Base-by-base conservation (phyloP, 2,329 filamentous ascomycete species). In the Ampelomyces quisqualis region DNA sequence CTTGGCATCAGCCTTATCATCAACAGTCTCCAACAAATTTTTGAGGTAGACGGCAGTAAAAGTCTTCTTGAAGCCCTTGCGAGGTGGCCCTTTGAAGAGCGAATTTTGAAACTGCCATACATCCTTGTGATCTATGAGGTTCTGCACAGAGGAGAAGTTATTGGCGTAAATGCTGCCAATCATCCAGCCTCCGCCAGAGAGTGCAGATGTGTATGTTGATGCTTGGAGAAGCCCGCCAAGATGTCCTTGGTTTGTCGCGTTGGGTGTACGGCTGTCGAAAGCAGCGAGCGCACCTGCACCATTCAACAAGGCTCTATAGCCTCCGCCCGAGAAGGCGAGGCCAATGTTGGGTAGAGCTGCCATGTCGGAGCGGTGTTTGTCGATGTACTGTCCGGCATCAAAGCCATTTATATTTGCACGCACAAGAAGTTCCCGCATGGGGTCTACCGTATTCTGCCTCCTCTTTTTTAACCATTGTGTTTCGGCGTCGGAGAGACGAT, bases 171-270 rank as follows among this genome's bases (percentile, higher is more conserved):
- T 73, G 39, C 85, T 88, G n/a, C 88, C 87, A 4, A 94, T 79
- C 13, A 94, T 74, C 90, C 90, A 95, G 36, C 84, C 81, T 38
- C 89, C 89, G 20, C 90, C 89, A 6, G 87, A 91, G 3, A 95
- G 74, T 7, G 88, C 89, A 2, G 88, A 77, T 9, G 94, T 66
- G 62, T 95, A 95, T 0, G 88, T 95, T 0, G 87, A 70, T 3
- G 85, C 78, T 71, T 95, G 90, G 47, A 95, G 73, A 49, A 95
- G 70, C 3, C 90, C 90, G 35, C 89, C 87, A 17, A 95, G 74
- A 33, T 89, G 85, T 3, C 87, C 87, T 3, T 70, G 58, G 6
- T 58, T 69, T 0, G 80, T 85, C 2, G 82, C 74, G 40, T 80
- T 79, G 0, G 74, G 64, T 0, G 86, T 90, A 14, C 90, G 80